Evolutionary conservation across 805 yeast genomes (phyloP), one percentile per base, ranked within the genome.

Genomic region (Wickerhamiella hasegawae): DNA sequence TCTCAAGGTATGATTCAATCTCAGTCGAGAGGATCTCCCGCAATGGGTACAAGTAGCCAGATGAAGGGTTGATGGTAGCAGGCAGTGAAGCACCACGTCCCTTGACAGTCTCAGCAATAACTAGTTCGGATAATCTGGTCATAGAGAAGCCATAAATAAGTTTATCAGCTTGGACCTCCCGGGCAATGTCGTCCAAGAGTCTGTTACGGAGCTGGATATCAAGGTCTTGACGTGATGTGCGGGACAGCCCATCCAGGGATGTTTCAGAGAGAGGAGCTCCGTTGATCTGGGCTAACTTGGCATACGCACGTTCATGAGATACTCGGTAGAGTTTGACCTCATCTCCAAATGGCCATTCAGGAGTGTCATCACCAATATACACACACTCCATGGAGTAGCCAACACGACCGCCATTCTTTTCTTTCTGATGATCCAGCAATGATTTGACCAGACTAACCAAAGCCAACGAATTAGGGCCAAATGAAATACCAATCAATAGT

Each of bases 1-100:
- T 45, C 16, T 57, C 48, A 4, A 60, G 53, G 47, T 79, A 83
- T 3, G 70, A 68, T 30, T 60, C 60, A 8, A 82, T 59, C 49
- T 85, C 96, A 1, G 74, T 68, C 18, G 60, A 59, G n/a, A 82
- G 59, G 1, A 81, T 69, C 39, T 84, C 95, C 30, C 84, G 63
- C 35, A 83, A 55, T 1, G 95, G 95, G 3, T 79, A 46, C 4
- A 36, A 15, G 11, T 26, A 23, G 14, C 33, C 37, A 5, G 35
- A 12, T n/a, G 34, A 31, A 1, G 47, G 49, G 12, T 39, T 34
- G 6, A 47, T 36, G 15, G 44, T 53, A 4, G 58, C 50, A 18
- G 80, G 67, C 5, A 85, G 66, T 23, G 65, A 65, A 2, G 77
- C 63, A 0, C 95, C 97, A 41, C 94, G 66, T 10, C 97, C 97